phyloP scores from a whole-genome alignment of 2,329 filamentous ascomycete genomes.

The Myriosclerotinia curreyana region DNA sequence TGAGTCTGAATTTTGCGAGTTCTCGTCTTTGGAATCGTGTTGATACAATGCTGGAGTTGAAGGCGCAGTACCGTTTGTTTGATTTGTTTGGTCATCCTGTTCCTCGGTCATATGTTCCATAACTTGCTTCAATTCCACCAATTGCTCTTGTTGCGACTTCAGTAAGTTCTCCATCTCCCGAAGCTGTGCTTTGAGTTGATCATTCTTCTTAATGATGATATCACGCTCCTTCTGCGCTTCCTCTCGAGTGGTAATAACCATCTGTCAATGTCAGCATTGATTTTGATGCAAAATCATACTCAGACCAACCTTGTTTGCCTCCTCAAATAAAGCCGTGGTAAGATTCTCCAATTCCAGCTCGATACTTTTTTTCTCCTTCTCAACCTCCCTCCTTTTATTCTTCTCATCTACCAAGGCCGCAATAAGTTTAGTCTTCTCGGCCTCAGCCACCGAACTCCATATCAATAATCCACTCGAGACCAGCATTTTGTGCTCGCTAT shows the following conservation, averaged over 20 bases:
- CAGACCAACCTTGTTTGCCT: constrained; percentile 74
- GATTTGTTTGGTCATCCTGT: constrained; percentile 67
- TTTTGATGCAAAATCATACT: neutral
- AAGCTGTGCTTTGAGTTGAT: constrained; percentile 81
- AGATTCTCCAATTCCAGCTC: constrained; percentile 89
- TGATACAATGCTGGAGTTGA: constrained; percentile 76
- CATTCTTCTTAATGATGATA: constrained; percentile 75
- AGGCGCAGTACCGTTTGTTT: constrained; percentile 63
- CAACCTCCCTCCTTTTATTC: constrained; percentile 59
- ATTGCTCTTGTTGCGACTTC: constrained; percentile 86
- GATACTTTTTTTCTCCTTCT: constrained; percentile 81
- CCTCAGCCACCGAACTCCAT: constrained; percentile 68
- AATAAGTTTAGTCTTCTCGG: constrained; percentile 61
- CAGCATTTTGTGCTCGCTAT: constrained; percentile 64
- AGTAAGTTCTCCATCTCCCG: constrained; percentile 83
- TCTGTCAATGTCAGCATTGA: constrained; percentile 70
- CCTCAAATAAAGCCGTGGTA: constrained; percentile 91
- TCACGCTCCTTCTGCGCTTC: constrained; percentile 85
- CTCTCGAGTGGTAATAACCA: constrained; percentile 90
- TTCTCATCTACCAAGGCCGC: constrained; percentile 63
- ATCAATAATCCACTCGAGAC: constrained; percentile 74
- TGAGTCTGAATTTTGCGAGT: constrained; percentile 40
- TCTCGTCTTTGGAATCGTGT: constrained; percentile 57
- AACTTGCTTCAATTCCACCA: constrained; percentile 84
- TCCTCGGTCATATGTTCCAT: constrained; percentile 82